Percentiles rank a stretch among this genome's conserved stretches.
Evolutionary conservation across 2,329 filamentous ascomycete species (phyloP).

Genomic region (Beauveria brongniartii): DNA sequence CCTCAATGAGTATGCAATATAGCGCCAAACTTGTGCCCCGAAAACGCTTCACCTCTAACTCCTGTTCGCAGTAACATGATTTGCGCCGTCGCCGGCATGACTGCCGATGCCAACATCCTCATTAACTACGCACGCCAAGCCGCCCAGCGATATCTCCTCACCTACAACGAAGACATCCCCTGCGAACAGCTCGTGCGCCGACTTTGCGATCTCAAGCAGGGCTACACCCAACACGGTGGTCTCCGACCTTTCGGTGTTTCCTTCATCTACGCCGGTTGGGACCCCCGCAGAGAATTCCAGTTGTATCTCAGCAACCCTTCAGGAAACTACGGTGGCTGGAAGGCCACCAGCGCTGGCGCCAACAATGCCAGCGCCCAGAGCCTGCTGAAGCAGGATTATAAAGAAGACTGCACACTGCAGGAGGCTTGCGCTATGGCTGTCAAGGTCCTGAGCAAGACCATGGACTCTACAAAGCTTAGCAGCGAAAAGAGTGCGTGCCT

Average conservation of each 20-base stretch:
- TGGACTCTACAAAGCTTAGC: constrained; percentile 98
- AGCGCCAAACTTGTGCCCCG: neutral
- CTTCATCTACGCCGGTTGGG: constrained; percentile 99
- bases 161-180: constrained; percentile 99
- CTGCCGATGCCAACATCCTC: constrained; percentile 97
- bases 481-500: constrained; percentile 84
- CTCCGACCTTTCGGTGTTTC: constrained; percentile 96
- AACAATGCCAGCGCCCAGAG: constrained; percentile 98
- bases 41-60: neutral
- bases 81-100: constrained; percentile 98
- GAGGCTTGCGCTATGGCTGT: constrained; percentile 96
- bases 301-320: constrained; percentile 98
- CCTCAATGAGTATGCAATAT: constrained; percentile 73
- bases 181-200: constrained; percentile 97
- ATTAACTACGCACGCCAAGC: constrained; percentile 99
- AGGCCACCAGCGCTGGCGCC: constrained; percentile 93
- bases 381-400: constrained; percentile 97
- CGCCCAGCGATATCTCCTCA: constrained; percentile 94
- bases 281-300: constrained; percentile 93
- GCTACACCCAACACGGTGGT: constrained; percentile 98
- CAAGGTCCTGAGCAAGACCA: constrained; percentile 99
- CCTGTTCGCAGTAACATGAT: constrained; percentile 81
- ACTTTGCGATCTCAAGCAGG: constrained; percentile 96
- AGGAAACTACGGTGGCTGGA: constrained; percentile 99
- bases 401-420: constrained; percentile 92